phyloP scores from a whole-genome alignment of 2,329 filamentous ascomycete species.

The Penicillium glabrum region DNA sequence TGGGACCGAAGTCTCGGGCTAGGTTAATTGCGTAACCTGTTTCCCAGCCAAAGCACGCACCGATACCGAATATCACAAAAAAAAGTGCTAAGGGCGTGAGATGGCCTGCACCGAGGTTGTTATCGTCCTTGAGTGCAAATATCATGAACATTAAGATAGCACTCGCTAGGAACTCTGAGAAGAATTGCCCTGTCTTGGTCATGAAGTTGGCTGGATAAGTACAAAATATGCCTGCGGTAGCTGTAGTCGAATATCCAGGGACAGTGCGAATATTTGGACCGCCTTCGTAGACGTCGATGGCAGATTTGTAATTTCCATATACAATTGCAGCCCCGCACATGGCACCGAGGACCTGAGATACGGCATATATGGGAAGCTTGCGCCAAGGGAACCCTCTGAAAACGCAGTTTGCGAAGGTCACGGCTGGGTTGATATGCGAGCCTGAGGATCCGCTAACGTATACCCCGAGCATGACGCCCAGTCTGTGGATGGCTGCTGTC shows the following conservation, averaged over 20 bases:
- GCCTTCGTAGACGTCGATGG: slow-evolving; percentile 66
- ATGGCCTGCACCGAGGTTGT: slow-evolving; percentile 54
- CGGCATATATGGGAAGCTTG: slow-evolving; percentile 66
- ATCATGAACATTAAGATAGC: slow-evolving; percentile 70
- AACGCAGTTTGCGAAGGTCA: slow-evolving; percentile 68
- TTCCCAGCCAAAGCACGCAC: slow-evolving; percentile 72
- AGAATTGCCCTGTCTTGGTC: slow-evolving; percentile 66
- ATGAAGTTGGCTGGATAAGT: slow-evolving; percentile 66
- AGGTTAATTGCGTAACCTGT: slow-evolving; percentile 76
- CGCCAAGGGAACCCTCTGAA: slow-evolving; percentile 68
- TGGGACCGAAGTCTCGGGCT: slow-evolving; percentile 69
- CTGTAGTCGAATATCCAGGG: slow-evolving; percentile 52
- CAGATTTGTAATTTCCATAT: slow-evolving; percentile 64
- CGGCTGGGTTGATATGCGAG: slow-evolving; percentile 69
- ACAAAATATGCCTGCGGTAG: slow-evolving; percentile 70
- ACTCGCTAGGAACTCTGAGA: slow-evolving; percentile 69
- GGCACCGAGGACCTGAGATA: slow-evolving; percentile 66
- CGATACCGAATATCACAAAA: slow-evolving; percentile 72
- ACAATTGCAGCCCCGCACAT: slow-evolving; percentile 62
- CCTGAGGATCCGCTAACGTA: slow-evolving; percentile 62
- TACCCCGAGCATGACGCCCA: slow-evolving; percentile 69
- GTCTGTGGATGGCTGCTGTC: slow-evolving; percentile 35
- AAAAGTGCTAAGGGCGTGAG: slow-evolving; percentile 63
- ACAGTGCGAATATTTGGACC: slow-evolving; percentile 61
- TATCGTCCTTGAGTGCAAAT: slow-evolving; percentile 61